Conservation (phyloP, 2,329 filamentous ascomycete species). For the Fusarium kyushuense region DNA sequence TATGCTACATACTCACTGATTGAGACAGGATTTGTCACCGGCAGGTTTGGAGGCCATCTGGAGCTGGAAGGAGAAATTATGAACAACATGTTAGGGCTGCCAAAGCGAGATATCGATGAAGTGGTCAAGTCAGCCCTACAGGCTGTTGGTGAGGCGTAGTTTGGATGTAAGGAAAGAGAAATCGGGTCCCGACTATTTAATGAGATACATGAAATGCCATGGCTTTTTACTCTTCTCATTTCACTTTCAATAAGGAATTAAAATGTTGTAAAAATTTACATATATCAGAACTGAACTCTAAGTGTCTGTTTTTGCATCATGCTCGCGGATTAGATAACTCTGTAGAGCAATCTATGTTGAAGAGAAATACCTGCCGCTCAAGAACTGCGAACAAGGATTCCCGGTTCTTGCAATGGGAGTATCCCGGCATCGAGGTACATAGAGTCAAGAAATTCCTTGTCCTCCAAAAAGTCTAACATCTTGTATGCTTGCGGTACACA, state of each 20-base stretch:
- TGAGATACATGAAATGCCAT: no score
- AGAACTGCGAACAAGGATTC: background rate
- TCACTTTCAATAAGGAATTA: no score
- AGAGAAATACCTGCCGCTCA: no score
- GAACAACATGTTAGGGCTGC: background rate
- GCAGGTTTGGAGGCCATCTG: constrained; percentile 1
- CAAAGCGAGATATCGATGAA: constrained; percentile 1
- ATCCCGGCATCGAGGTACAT: background rate
- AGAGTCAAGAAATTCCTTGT: background rate
- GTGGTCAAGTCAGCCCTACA: constrained; percentile 1
- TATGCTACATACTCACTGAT: constrained; percentile 3
- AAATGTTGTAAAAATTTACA: no score
- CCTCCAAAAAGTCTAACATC: accelerated
- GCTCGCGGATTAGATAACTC: no score
- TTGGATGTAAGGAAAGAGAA: accelerated
- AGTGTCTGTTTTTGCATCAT: no score
- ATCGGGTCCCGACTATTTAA: background rate
- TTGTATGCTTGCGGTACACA: background rate
- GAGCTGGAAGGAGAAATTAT: constrained; percentile 13
- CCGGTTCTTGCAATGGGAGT: background rate
- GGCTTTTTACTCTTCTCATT: no score
- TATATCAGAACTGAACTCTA: no score
- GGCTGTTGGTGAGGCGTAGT: background rate
- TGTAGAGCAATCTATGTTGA: no score
- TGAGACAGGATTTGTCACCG: constrained; percentile 14